Conservation (phyloP, 306 rosid species). For the Gastrolobium villosum region DNA sequence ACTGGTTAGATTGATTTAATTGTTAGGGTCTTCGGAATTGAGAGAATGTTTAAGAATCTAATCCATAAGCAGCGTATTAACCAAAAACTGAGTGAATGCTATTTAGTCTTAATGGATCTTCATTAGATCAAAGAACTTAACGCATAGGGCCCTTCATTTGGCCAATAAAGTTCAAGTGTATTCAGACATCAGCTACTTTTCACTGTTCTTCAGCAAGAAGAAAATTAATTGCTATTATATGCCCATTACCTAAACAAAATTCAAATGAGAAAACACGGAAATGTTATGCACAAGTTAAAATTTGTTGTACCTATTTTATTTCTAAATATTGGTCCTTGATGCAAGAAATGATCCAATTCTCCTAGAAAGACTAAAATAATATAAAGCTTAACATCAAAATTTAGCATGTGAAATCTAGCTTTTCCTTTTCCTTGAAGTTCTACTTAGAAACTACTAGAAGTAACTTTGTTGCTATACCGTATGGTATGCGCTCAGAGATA, state of each 20-base stretch:
- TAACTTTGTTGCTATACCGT: not conserved
- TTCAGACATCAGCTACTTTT: not conserved
- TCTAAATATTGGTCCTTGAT: not conserved
- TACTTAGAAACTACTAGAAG: not conserved
- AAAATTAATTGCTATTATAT: constrained; percentile 3
- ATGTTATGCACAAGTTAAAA: not conserved
- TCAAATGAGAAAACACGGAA: not conserved
- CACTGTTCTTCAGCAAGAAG: not conserved
- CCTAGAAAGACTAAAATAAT: not conserved
- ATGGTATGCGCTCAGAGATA: too few species aligned
- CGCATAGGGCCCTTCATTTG: not conserved
- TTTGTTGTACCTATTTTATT: not conserved
- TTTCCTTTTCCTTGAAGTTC: not conserved
- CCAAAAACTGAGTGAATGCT: constrained; percentile 25
- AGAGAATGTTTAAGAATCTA: constrained; percentile 30
- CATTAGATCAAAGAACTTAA: not conserved
- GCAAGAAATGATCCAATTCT: not conserved
- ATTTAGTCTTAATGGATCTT: not conserved
- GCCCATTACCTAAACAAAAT: not conserved
- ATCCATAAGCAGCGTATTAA: not conserved
- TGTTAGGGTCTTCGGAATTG: not conserved
- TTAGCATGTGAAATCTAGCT: not conserved
- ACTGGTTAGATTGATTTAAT: constrained; percentile 14
- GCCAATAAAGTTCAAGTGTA: not conserved
- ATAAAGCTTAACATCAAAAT: not conserved